Evolutionary conservation across 805 yeast genomes (phyloP).

Genomic region (Nakazawaea ambrosiae): DNA sequence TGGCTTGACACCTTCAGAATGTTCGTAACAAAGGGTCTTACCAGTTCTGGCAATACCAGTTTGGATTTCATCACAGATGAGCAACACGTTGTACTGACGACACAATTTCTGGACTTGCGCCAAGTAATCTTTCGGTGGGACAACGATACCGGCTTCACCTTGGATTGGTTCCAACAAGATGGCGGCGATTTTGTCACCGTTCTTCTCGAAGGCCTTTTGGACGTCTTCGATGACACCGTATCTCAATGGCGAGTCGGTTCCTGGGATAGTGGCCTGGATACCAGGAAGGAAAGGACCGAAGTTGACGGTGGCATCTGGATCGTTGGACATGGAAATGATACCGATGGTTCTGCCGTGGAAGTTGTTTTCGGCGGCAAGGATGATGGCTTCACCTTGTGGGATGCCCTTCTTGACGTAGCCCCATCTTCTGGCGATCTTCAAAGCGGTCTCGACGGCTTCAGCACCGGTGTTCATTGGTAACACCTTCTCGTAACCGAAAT

Average conservation of each 20-base stretch:
- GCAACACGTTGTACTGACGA: constrained; percentile 74
- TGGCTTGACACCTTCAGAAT: constrained; percentile 69
- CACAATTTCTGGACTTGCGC: constrained; percentile 67
- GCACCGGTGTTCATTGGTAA: constrained; percentile 99
- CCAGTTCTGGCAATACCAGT: constrained; percentile 98
- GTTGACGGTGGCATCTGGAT: constrained; percentile 80
- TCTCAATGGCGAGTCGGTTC: constrained; percentile 58
- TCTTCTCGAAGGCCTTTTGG: constrained; percentile 69
- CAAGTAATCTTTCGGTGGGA: constrained; percentile 81
- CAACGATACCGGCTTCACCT: constrained; percentile 98
- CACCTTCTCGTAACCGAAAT: constrained; percentile 84
- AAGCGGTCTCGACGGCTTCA: constrained; percentile 94
- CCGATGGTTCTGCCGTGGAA: constrained; percentile 97
- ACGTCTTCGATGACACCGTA: constrained; percentile 85
- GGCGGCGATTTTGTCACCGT: constrained; percentile 89
- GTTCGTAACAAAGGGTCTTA: constrained; percentile 86
- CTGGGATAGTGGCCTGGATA: constrained; percentile 82
- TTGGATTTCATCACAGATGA: constrained; percentile 95
- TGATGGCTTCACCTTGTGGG: constrained; percentile 75
- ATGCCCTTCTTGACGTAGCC: constrained; percentile 86
- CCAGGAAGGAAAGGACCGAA: constrained; percentile 87
- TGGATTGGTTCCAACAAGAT: constrained; percentile 92
- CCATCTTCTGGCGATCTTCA: constrained; percentile 96
- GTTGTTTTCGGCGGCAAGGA: constrained; percentile 80
- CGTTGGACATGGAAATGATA: constrained; percentile 92